Evolutionary conservation across 768 basidiomycete genomes (phyloP), one percentile per base, ranked within the genome.

Genomic region (Tylopilus sp.): DNA sequence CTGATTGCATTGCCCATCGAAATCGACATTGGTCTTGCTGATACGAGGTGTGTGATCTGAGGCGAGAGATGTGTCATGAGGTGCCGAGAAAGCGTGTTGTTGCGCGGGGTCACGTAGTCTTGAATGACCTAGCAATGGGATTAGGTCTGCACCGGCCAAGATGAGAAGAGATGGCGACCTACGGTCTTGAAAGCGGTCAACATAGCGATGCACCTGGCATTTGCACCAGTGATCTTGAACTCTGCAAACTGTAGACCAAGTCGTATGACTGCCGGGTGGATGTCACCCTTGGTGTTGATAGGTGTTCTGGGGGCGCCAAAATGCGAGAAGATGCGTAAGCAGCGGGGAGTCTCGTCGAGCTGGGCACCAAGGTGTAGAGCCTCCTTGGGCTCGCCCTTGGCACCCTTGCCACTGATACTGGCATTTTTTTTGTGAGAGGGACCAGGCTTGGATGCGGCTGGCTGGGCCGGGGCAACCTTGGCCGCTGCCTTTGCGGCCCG

Each of bases 1-100:
- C 94, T 82, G 61, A 93, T 92, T 1, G 94, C 92, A 65, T 94
- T 96, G 0, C 94, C 92, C 89, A 95, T 93, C 24, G 92, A 89
- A 21, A 92, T 85, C 17, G 91, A 89, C 87, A 95, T 89, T 0
- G 92, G 90, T 45, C 94, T 80, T 19, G 92, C 90, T 36, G 86
- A 81, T 9, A 93, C 89, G 11, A 96, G 80, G 70, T 95, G 86
- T 17, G 86, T 86, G 60, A 97, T 96, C 78, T 97, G 94, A 21
- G 92, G 91, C 4, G 92, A 93, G 36, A 97, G 80, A 71, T 95
- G 84, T 11, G 89, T 89, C 82, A 92, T 90, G 42, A 97, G 80
- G 75, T 97, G 92, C 50, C 93, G 82, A 12, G 92, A 89, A 28
- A 97, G 82, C 2, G 91, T 92, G 48, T 83, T 92, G 59, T 92